These are phyloP conservation scores for Aphanomyces stellatus DNA, from an alignment of 352 stramenopile species.

Conservation along the genomic window DNA sequence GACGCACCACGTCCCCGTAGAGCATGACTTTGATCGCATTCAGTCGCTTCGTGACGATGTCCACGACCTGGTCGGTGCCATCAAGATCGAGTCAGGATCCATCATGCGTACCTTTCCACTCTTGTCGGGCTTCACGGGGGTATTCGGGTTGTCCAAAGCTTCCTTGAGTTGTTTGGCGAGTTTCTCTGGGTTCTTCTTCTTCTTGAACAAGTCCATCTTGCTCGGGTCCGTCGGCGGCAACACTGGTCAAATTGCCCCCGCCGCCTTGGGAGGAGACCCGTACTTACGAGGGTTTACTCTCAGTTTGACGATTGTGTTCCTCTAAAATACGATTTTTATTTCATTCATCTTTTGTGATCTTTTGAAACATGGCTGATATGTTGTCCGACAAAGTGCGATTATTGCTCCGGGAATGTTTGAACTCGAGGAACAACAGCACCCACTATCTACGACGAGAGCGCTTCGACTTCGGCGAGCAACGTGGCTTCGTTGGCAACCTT, in stretches of 20 bases:
- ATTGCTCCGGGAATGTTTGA: too few species aligned
- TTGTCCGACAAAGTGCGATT: too few species aligned
- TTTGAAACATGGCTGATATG: too few species aligned
- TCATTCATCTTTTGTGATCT: too few species aligned
- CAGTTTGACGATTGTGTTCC: too few species aligned
- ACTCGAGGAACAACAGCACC: background rate
- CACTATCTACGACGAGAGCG: conserved; percentile 30
- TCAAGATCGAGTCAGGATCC: background rate
- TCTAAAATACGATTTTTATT: too few species aligned
- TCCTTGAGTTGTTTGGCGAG: conserved; percentile 76
- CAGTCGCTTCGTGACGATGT: conserved; percentile 73
- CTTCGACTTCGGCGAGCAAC: conserved; percentile 53
- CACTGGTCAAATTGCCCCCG: too few species aligned
- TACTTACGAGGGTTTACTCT: too few species aligned
- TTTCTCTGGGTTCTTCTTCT: conserved; percentile 72
- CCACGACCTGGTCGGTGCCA: conserved; percentile 25
- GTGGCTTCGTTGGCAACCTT: conserved; percentile 62
- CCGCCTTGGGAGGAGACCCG: too few species aligned
- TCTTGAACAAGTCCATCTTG: conserved; percentile 35
- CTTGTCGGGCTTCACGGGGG: conserved; percentile 46
- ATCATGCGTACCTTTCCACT: conserved; percentile 34
- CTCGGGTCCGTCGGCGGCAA: too few species aligned
- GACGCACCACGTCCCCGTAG: conserved; percentile 48
- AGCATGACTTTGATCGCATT: conserved; percentile 79
- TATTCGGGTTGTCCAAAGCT: conserved; percentile 42